Evolutionary conservation across 164 flowering plant species (phyloP).

Genomic region (Protea cynaroides): DNA sequence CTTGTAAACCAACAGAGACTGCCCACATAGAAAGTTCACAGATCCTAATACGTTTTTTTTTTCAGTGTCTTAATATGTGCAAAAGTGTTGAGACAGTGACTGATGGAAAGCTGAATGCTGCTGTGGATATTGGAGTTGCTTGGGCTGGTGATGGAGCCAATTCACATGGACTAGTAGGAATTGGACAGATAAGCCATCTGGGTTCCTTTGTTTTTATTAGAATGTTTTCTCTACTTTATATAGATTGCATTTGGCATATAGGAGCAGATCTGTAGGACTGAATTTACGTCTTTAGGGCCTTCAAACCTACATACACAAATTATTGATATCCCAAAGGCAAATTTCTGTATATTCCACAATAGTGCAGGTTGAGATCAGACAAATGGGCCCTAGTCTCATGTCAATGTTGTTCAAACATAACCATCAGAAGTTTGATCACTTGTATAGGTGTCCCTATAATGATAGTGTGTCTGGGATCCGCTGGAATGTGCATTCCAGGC

Average conservation of each 20-base stretch:
- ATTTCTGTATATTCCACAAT: neutral
- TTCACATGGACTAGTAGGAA: constrained; percentile 7
- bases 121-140: neutral
- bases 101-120: constrained; percentile 6
- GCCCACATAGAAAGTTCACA: constrained; percentile 12
- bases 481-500: too few species aligned
- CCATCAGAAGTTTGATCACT: constrained; percentile 4
- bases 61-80: neutral
- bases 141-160: neutral
- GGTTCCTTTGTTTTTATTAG: constrained; percentile 15
- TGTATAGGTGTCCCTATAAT: neutral
- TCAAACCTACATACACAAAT: neutral
- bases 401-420: neutral
- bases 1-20: constrained; percentile 12
- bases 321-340: constrained; percentile 8
- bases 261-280: constrained; percentile 2
- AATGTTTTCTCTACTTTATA: neutral
- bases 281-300: neutral
- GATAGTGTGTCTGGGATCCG: too few species aligned
- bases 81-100: neutral
- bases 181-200: constrained; percentile 10
- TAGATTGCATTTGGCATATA: constrained; percentile 9
- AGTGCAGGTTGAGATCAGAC: neutral
- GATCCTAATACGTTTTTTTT: constrained; percentile 12
- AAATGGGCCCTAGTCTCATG: too few species aligned